Evolutionary conservation across 139 green algal species (phyloP).

Genomic region (Chlamydomonas asymmetrica): DNA sequence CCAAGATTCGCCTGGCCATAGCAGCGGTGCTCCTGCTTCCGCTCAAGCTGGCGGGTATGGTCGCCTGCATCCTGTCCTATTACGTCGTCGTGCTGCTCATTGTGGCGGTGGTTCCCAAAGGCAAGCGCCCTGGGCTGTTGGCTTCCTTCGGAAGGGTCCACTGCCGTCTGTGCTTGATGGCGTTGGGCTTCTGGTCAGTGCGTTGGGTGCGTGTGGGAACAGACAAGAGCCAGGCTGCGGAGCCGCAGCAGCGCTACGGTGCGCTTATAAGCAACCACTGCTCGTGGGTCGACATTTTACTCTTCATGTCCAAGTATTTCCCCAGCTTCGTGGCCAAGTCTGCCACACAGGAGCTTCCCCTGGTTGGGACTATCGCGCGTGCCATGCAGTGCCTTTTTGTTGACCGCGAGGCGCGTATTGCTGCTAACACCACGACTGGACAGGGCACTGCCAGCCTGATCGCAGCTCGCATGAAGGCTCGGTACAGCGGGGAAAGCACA

Average conservation of each 20-base stretch:
- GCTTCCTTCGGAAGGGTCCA: constrained; percentile 25
- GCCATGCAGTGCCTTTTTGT: constrained; percentile 87
- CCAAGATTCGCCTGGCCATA: background rate
- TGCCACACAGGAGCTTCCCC: constrained; percentile 52
- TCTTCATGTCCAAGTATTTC: constrained; percentile 78
- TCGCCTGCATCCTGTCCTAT: constrained; percentile 50
- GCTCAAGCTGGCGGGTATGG: constrained; percentile 31
- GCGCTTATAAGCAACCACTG: constrained; percentile 83
- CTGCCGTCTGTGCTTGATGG: constrained; percentile 24
- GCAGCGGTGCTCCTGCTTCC: background rate
- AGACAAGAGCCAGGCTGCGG: background rate
- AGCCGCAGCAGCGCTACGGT: background rate
- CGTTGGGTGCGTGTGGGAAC: constrained; percentile 47
- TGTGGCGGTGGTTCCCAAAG: constrained; percentile 21
- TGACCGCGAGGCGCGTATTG: constrained; percentile 60
- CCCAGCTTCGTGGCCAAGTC: constrained; percentile 82
- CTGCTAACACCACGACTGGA: no score
- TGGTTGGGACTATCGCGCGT: constrained; percentile 81
- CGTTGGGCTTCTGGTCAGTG: constrained; percentile 72
- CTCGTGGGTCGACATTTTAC: constrained; percentile 84
- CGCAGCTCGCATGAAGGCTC: no score
- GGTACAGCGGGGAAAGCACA: no score
- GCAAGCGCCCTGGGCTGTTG: background rate
- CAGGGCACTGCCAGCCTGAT: no score
- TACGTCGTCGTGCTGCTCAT: constrained; percentile 37